Evolutionary conservation across 106 monocot genomes (phyloP), one percentile per base, ranked within the genome.

Genomic region (Dendrobium huoshanense): DNA sequence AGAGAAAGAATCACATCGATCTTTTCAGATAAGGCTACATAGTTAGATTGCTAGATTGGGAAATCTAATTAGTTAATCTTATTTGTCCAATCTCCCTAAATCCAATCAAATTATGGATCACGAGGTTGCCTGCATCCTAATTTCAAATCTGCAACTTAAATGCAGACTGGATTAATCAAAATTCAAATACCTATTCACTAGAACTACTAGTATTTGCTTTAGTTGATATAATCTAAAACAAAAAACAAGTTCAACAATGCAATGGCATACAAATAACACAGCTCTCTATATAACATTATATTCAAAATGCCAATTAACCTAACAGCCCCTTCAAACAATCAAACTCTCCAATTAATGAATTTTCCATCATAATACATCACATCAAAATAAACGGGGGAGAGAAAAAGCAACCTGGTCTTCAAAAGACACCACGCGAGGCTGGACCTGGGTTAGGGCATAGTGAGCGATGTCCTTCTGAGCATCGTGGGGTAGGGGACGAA

Each of bases 401-500:
- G 25, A 67, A 79, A 49, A 74, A 59, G 59, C n/a, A 7, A 93
- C 99, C 99, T 99, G 95, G 48, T 99, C 99, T 81, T 99, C 99
- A 59, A 99, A 99, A 9, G 99, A 99, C 72, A 99, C 95, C 0
- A 95, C 99, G 4, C 99, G 79, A 25, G 95, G 95, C 70, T 95
- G 95, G 56, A 99, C 91, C 79, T 93, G 93, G 7, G 89, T 44
- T 33, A 99, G 83, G 17, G 89, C 95, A 73, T 93, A 90, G 59
- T 91, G 99, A 3, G 95, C 92, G 25, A 95, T 91, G 88, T 91
- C 99, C 95, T 93, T 99, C 86, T 95, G 95, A 2, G 79, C 40
- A 8, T 91, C 90, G 0, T 87, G 80, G 24, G 93, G 88, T 70
- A 95, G 82, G 68, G 33, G 85, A 29, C 91, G 95, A 42, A 98